These are phyloP conservation scores for Sporormia fimetaria DNA, from an alignment of 495 filamentous ascomycete species.

Conservation along the genomic window DNA sequence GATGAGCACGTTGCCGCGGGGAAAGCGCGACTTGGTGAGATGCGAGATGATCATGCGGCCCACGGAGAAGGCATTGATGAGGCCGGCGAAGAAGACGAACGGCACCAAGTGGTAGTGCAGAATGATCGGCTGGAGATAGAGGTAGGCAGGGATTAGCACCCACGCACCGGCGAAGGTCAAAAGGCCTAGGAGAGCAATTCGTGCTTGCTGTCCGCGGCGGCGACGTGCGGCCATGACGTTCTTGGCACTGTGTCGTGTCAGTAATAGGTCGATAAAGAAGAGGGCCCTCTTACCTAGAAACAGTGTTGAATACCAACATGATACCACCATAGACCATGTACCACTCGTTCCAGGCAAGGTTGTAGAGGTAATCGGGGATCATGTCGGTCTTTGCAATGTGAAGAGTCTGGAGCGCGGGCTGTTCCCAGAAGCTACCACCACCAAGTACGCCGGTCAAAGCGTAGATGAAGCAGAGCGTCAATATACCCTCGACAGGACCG, in stretches of 20 bases:
- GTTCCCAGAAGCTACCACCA: constrained; percentile 86
- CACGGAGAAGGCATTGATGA: constrained; percentile 87
- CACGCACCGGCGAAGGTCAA: constrained; percentile 66
- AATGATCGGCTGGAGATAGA: constrained; percentile 74
- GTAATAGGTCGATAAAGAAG: not conserved
- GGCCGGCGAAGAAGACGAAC: constrained; percentile 73
- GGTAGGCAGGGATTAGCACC: constrained; percentile 61
- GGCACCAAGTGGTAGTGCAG: constrained; percentile 71
- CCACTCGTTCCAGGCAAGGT: constrained; percentile 78
- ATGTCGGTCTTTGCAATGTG: constrained; percentile 51
- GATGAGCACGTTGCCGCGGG: constrained; percentile 72
- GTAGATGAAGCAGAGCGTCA: constrained; percentile 74
- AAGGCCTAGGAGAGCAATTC: constrained; percentile 67
- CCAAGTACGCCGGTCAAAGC: constrained; percentile 74
- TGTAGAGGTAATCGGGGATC: constrained; percentile 58
- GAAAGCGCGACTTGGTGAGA: constrained; percentile 71
- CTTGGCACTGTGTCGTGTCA: constrained; percentile 43
- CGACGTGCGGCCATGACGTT: constrained; percentile 76
- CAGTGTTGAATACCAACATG: constrained; percentile 73
- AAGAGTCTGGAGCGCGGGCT: constrained; percentile 58
- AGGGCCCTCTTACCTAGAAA: constrained; percentile 39
- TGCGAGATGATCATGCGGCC: constrained; percentile 93
- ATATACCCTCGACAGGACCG: constrained; percentile 87
- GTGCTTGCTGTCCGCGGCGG: constrained; percentile 54
- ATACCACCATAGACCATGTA: constrained; percentile 83